Evolutionary conservation across 495 filamentous ascomycete species (phyloP), one percentile per base, ranked within the genome.

Genomic region (Penicillium soppii): DNA sequence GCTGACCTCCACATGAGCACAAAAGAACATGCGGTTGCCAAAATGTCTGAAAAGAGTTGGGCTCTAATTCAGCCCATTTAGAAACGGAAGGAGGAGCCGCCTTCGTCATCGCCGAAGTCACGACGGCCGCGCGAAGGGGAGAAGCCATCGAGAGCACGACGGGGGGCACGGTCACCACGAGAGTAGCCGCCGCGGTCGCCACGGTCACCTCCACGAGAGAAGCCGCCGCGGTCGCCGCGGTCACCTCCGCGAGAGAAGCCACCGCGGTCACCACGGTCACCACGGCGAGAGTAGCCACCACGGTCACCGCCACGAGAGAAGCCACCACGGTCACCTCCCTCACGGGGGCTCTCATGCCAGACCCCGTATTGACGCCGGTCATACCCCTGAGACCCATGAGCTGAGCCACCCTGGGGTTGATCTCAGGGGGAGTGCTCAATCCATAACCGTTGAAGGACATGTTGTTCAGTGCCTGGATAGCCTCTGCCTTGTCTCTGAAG

Each of bases 371-470:
- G 17, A 56, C 40, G 27, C 46, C 53, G n/a, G 41, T 30, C 7
- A 79, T 38, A 2, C 61, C 39, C 0, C 30, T 17, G 0, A 86
- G 60, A 17, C 79, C 74, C 29, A 88, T 61, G 53, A 76, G 81
- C 4, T 45, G 16, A 1, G 71, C 76, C 16, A 82, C 13, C n/a
- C 35, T 56, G 1, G 56, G 53, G 10, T 60, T 38, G 7, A 95
- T 56, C 3, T 52, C 52, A 1, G 90, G 90, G 8, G 80, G 75
- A 47, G 75, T 51, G 0, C 68, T 47, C 73, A 88, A 72, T 8
- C 85, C 82, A 74, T 84, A 90, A 2, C 81, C 84, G 27, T 80
- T 67, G 19, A 66, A 62, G 35, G 79, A 73, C 60, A 84, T 77
- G n/a, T 79, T 64, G 65, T 92, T 91, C 47, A 94, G 62, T 4